A percentile compares a stretch with the other conserved stretches of the same genome.
These are phyloP conservation scores for Euphorbia tirucalli DNA, from an alignment of 345 rosid genomes.

Conservation along the genomic window DNA sequence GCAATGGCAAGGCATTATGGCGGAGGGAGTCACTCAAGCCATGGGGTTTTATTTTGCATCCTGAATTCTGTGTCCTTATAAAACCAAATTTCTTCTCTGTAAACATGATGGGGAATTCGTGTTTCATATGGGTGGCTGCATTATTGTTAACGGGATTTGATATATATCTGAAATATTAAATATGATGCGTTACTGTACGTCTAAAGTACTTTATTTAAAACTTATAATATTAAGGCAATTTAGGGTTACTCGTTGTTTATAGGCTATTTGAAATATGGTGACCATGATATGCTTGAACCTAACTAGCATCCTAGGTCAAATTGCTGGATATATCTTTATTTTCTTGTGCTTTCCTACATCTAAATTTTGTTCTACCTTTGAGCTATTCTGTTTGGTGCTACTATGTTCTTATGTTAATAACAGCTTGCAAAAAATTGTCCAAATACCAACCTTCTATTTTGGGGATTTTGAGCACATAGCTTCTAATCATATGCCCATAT, in stretches of 20 bases:
- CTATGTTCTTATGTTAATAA: too few relatives aligned
- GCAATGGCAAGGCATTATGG: neutral
- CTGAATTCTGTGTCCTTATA: neutral
- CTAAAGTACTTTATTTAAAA: neutral
- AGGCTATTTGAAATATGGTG: neutral
- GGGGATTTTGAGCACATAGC: too few relatives aligned
- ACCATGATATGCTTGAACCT: neutral
- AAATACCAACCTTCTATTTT: too few relatives aligned
- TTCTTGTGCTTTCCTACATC: neutral
- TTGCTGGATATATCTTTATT: neutral
- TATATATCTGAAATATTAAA: neutral
- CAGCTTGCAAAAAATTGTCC: too few relatives aligned
- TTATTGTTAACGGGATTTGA: neutral
- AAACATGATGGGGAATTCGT: neutral
- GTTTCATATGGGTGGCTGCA: neutral
- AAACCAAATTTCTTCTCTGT: neutral
- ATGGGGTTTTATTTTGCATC: neutral
- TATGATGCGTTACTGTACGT: neutral
- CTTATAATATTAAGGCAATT: neutral
- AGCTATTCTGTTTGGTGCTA: too few relatives aligned
- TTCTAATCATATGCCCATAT: too few relatives aligned
- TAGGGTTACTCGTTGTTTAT: neutral
- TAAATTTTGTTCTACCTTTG: too few relatives aligned
- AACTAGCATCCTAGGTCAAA: neutral
- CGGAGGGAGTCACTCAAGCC: neutral